Base-by-base conservation (phyloP, 768 basidiomycete genomes). In the Amanita subjunquillea region DNA sequence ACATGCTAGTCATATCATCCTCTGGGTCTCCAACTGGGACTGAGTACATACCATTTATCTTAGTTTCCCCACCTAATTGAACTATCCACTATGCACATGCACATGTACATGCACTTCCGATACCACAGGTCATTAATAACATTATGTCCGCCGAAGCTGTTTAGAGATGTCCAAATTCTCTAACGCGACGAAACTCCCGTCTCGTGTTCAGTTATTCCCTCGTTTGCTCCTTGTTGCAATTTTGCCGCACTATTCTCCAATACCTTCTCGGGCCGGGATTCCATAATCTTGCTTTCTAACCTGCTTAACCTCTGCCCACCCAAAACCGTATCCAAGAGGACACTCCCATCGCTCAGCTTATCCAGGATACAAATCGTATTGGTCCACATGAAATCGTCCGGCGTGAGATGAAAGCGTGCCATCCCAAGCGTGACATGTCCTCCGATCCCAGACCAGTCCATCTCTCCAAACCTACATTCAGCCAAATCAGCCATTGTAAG, bases 1-100 rank as follows among this genome's bases (percentile, higher is more conserved):
- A 53, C 51, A 53, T 53, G 51, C 51, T 53, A 53, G 51, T 41
- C 51, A 44, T 52, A 29, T 44, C 13, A 32, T 44, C 17, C 17
- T 30, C 36, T 53, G 43, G 51, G 51, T 46, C 51, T 52, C n/a
- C 17, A 10, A 23, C n/a, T 53, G 6, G 30, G 48, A 17, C 36
- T 32, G 13, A 3, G 9, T 43, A 46, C 42, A 36, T 32, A 43
- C 25, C 27, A 13, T 37, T 20, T 38, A 27, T 20, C 43, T 29
- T n/a, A 36, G 13, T 8, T 45, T 29, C 25, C 17, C 34, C 8
- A 25, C 27, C 50, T 51, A 51, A 51, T 44, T 7, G 50, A 44
- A 30, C 6, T 13, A 25, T 43, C 40, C 34, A 44, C 50, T 53
- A 53, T 53, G 43, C 51, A 38, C 50, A 51, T 51, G 32, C 15